Percentiles rank a stretch among this genome's conserved stretches.
Conservation (phyloP, 768 basidiomycete species). For the Chalciporus sphaerocephalus region DNA sequence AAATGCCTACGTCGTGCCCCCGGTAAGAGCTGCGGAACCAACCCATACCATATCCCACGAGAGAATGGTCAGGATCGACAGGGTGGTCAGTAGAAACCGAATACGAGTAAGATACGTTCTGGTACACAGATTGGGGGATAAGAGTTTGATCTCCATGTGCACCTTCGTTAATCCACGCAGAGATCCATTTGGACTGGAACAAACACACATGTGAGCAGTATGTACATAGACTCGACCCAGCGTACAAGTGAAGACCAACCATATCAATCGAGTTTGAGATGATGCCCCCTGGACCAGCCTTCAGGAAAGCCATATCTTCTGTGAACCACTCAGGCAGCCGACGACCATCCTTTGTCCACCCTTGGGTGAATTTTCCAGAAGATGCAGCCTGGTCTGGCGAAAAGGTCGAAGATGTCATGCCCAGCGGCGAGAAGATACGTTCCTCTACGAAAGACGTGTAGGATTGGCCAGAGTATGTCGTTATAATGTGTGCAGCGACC, state of each 20-base stretch:
- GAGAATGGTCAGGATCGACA: conserved; percentile 19
- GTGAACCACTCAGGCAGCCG: conserved; percentile 32
- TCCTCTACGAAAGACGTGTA: conserved; percentile 39
- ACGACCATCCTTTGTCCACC: conserved; percentile 32
- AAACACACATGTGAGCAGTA: neutral
- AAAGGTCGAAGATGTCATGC: conserved; percentile 41
- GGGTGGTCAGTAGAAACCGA: conserved; percentile 17
- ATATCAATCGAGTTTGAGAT: conserved; percentile 41
- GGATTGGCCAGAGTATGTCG: conserved; percentile 28
- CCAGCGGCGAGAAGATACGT: conserved; percentile 39
- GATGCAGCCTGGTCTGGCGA: conserved; percentile 29
- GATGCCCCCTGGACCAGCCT: conserved; percentile 41
- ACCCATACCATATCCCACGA: conserved; percentile 40
- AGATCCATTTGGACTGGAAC: conserved; percentile 38
- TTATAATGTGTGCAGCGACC: conserved; percentile 32
- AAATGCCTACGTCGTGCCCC: conserved; percentile 36
- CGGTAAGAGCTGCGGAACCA: conserved; percentile 38
- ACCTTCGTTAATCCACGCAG: conserved; percentile 33
- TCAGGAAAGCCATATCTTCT: conserved; percentile 21
- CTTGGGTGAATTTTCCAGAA: conserved; percentile 32
- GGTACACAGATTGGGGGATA: conserved; percentile 30
- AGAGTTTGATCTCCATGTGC: conserved; percentile 29
- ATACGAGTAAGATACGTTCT: conserved; percentile 31
- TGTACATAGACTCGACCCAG: neutral
- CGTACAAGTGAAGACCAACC: conserved; percentile 25